Percentiles rank a stretch among this genome's conserved stretches.
Conservation (phyloP, 1,139 yeast genomes). For the Taphrina deformans region DNA sequence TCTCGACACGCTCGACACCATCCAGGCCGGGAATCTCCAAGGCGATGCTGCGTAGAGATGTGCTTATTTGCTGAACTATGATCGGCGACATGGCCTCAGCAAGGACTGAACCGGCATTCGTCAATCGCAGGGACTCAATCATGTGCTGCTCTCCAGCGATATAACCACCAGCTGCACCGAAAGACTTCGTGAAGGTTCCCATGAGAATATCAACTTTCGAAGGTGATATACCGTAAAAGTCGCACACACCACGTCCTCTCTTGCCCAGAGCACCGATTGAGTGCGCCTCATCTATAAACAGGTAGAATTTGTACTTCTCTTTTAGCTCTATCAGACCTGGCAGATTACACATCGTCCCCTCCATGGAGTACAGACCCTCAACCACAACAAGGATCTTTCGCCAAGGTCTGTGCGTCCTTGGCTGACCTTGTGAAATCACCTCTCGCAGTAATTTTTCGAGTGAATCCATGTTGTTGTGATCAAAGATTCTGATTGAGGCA, state of each 20-base stretch:
- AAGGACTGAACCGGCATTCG: slow-evolving; percentile 70
- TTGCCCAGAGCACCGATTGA: slow-evolving; percentile 98
- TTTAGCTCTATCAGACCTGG: slow-evolving; percentile 74
- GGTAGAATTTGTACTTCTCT: slow-evolving; percentile 81
- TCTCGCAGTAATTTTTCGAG: slow-evolving; percentile 79
- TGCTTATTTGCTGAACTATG: slow-evolving; percentile 80
- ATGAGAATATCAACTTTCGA: slow-evolving; percentile 75
- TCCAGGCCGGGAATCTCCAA: slow-evolving; percentile 90
- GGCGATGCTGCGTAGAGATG: slow-evolving; percentile 73
- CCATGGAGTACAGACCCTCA: slow-evolving; percentile 97
- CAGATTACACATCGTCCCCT: slow-evolving; percentile 88
- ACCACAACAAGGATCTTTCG: slow-evolving; percentile 87
- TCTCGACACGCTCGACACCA: slow-evolving; percentile 83
- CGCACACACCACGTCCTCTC: slow-evolving; percentile 90
- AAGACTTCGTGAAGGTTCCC: slow-evolving; percentile 97
- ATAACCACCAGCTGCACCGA: slow-evolving; percentile 99
- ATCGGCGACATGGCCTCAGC: slow-evolving; percentile 90
- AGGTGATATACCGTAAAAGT: slow-evolving; percentile 80
- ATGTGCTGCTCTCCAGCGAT: slow-evolving; percentile 70
- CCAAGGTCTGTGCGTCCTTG: slow-evolving; percentile 97
- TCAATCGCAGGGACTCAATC: slow-evolving; percentile 71
- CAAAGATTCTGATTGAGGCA: slow-evolving; percentile 87
- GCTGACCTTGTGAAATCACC: slow-evolving; percentile 94
- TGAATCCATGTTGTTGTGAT: slow-evolving; percentile 76
- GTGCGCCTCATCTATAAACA: slow-evolving; percentile 96